Conservation (phyloP, 805 yeast genomes). For the Zygoascus biomembranicola region DNA sequence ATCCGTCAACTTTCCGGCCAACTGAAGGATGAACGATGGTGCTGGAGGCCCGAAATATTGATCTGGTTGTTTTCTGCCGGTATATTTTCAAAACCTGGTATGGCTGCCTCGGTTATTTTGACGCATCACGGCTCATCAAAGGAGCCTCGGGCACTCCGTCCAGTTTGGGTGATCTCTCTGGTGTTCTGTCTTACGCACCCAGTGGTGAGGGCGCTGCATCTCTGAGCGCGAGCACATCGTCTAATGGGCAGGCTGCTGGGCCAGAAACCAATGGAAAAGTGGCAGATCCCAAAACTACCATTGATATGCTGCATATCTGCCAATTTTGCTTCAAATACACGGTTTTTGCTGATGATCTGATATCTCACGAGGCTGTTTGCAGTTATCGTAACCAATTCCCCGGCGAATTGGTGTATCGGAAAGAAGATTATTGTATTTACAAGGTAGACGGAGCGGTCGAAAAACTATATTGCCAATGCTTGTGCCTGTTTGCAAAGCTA, state of each 20-base stretch:
- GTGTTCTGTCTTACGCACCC: not conserved
- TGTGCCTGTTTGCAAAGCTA: constrained; percentile 78
- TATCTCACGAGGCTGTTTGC: constrained; percentile 36
- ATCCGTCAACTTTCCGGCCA: not conserved
- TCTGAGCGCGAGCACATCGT: not conserved
- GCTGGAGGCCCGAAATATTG: constrained; percentile 43
- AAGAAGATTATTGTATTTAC: constrained; percentile 47
- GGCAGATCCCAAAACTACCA: constrained; percentile 13
- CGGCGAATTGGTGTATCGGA: constrained; percentile 65
- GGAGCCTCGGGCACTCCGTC: not conserved
- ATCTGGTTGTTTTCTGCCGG: constrained; percentile 57
- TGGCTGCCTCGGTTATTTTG: constrained; percentile 74
- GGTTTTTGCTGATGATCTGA: constrained; percentile 36
- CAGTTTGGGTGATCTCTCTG: not conserved
- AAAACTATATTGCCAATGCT: constrained; percentile 65
- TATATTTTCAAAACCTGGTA: constrained; percentile 76
- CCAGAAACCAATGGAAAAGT: not conserved
- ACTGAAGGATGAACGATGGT: not conserved
- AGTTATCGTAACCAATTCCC: constrained; percentile 32
- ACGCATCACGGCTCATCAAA: constrained; percentile 21
- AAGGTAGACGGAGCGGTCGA: constrained; percentile 57
- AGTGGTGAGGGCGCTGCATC: not conserved
- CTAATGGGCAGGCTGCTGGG: not conserved
- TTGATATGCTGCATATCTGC: constrained; percentile 59
- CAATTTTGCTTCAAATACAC: constrained; percentile 80